phyloP scores from a whole-genome alignment of 139 green algal species.

The Chlamydomonas asymmetrica region DNA sequence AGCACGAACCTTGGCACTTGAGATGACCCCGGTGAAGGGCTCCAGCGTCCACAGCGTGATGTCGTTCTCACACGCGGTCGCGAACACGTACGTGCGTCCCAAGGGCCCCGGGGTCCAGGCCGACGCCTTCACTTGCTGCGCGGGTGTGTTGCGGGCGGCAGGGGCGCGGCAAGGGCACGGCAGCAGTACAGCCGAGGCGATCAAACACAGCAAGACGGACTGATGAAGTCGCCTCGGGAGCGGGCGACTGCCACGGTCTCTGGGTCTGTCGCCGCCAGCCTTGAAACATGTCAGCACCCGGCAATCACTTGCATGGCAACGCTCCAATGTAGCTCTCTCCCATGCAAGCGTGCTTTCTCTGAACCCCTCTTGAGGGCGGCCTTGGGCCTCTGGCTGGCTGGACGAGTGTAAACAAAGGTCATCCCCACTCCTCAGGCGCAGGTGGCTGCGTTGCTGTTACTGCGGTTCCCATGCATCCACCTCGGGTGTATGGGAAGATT shows the following conservation, averaged over 20 bases:
- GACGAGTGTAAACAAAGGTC: neutral
- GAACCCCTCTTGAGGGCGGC: too few relatives aligned
- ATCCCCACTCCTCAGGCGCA: neutral
- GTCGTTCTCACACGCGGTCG: slow-evolving; percentile 31
- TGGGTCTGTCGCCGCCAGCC: neutral
- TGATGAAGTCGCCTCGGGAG: neutral
- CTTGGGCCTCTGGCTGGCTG: too few relatives aligned
- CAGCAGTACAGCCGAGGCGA: neutral
- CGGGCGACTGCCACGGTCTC: neutral
- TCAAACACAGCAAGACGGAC: too few relatives aligned
- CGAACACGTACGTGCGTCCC: slow-evolving; percentile 45
- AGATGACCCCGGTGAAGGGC: slow-evolving; percentile 37
- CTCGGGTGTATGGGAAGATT: neutral
- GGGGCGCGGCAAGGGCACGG: neutral
- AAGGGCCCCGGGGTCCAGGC: slow-evolving; percentile 25
- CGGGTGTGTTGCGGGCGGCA: too few relatives aligned
- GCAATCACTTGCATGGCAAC: too few relatives aligned
- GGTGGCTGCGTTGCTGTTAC: neutral
- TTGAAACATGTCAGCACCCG: neutral
- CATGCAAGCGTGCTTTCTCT: too few relatives aligned
- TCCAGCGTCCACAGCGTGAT: slow-evolving; percentile 47
- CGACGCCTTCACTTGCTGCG: slow-evolving; percentile 33
- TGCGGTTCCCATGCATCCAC: neutral
- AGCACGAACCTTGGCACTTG: slow-evolving; percentile 14
- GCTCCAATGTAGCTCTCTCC: too few relatives aligned